Base-by-base conservation (phyloP, 1,284 basidiomycete genomes). In the Fomitopsis schrenkii region DNA sequence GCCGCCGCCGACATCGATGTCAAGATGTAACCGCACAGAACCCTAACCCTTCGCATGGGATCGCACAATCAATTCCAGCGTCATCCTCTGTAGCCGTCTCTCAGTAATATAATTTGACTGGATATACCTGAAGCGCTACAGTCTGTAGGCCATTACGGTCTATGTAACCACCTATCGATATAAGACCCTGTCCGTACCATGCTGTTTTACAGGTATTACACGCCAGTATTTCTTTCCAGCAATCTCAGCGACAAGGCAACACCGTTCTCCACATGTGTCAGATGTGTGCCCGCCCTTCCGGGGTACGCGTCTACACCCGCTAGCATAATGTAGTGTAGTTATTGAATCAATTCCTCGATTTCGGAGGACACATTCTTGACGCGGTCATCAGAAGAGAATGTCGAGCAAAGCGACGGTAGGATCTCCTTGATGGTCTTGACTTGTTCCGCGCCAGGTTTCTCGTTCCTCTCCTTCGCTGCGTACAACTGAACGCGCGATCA, bases 321-420 rank as follows among this genome's bases (percentile, higher is more conserved):
- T 22, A 17, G 48, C 9, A 30, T 15, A 28, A 1, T 4, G n/a
- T 19, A 14, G 5, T 46, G 8, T 22, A 30, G 28, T n/a, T 30
- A 50, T 33, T 30, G 28, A 17, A 50, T 3, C 28, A 50, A 12
- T 17, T 63, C 67, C 22, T 62, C 55, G 19, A 90, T 80, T 70
- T 88, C 88, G 30, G 62, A 62, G 55, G 77, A 72, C 46, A 88
- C 74, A 50, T 77, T 79, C 67, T 76, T 72, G 56, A 90, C 76
- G 58, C 89, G 83, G 59, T 80, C 79, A 61, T 91, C 89, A 17
- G 75, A 40, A 40, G 38, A 69, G 73, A 89, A 88, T 14, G 72
- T 72, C 1, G 71, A 67, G 7, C 78, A 75, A 15, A 85, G 69
- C 36, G 73, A 72, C 26, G 71, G 70, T 26, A 86, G 66, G 14